Evolutionary conservation across 371 early-diverging fungal species (phyloP).

Genomic region (Fennellomyces sp.): DNA sequence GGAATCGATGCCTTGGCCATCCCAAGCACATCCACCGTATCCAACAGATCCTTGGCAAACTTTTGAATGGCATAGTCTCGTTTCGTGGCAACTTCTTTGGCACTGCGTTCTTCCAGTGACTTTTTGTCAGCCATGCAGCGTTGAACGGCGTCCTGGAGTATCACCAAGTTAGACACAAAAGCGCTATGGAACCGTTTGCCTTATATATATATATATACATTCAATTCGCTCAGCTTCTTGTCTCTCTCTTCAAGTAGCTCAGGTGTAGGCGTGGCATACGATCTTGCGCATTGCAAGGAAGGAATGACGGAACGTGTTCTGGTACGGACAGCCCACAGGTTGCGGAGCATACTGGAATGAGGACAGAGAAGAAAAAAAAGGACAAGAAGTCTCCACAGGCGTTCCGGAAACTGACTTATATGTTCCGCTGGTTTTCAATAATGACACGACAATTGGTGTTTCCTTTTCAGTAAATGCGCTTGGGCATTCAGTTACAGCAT

Average conservation of each 20-base stretch:
- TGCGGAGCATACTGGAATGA: background rate
- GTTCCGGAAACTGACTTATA: too few species aligned
- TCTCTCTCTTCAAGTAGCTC: background rate
- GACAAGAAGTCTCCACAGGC: background rate
- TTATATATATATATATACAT: background rate
- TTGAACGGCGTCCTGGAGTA: slow-evolving; percentile 68
- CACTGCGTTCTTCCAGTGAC: slow-evolving; percentile 86
- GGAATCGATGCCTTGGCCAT: slow-evolving; percentile 87
- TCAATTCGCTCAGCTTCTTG: background rate
- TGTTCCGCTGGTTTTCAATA: too few species aligned
- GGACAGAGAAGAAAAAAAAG: background rate
- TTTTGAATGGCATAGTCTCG: slow-evolving; percentile 88
- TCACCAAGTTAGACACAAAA: too few species aligned
- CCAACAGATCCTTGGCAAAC: slow-evolving; percentile 95
- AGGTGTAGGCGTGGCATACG: background rate
- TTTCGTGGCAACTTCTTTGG: slow-evolving; percentile 81
- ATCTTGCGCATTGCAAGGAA: background rate
- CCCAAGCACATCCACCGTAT: slow-evolving; percentile 89
- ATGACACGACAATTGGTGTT: too few species aligned
- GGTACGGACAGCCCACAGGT: background rate
- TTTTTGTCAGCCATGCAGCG: slow-evolving; percentile 93
- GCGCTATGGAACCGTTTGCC: too few species aligned
- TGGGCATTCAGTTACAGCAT: too few species aligned
- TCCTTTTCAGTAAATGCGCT: too few species aligned
- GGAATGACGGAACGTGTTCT: background rate